Evolutionary conservation across 805 yeast species (phyloP).

Genomic region (Saturnispora mendoncae): DNA sequence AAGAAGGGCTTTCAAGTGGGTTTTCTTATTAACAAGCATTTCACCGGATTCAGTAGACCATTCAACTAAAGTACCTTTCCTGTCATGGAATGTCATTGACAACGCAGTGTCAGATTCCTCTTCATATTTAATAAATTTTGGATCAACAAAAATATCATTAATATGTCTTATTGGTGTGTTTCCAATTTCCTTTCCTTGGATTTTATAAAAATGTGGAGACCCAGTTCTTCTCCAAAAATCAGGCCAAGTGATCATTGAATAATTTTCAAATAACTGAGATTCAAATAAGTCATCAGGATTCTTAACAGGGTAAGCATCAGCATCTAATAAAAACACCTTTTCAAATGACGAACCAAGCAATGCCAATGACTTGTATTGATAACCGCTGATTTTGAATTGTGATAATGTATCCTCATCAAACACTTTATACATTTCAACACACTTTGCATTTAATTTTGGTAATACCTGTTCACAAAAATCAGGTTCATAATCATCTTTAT

Average conservation of each 20-base stretch:
- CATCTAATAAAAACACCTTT: conserved; percentile 61
- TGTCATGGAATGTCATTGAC: conserved; percentile 47
- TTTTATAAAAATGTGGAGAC: conserved; percentile 60
- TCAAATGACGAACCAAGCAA: conserved; percentile 65
- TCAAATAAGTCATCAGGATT: conserved; percentile 54
- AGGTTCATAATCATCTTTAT: conserved; percentile 58
- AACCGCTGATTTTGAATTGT: conserved; percentile 46
- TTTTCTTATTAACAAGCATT: conserved; percentile 48
- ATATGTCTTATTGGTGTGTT: conserved; percentile 24
- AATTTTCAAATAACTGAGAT: conserved; percentile 43
- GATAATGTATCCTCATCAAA: conserved; percentile 46
- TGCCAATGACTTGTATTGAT: conserved; percentile 65
- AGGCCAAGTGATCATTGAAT: conserved; percentile 63
- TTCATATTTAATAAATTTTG: conserved; percentile 26
- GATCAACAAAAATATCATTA: conserved; percentile 27
- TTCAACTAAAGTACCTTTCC: conserved; percentile 61
- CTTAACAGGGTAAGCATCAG: conserved; percentile 65
- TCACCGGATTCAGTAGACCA: conserved; percentile 69
- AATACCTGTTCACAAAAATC: conserved; percentile 58
- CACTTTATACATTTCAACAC: conserved; percentile 55
- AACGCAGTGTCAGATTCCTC: conserved; percentile 27
- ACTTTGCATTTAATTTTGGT: conserved; percentile 54
- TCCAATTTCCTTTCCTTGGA: conserved; percentile 49
- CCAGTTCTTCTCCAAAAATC: conserved; percentile 86
- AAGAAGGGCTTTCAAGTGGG: conserved; percentile 50